Evolutionary conservation across 768 basidiomycete species (phyloP).

Genomic region (Tephrocybe rancida): DNA sequence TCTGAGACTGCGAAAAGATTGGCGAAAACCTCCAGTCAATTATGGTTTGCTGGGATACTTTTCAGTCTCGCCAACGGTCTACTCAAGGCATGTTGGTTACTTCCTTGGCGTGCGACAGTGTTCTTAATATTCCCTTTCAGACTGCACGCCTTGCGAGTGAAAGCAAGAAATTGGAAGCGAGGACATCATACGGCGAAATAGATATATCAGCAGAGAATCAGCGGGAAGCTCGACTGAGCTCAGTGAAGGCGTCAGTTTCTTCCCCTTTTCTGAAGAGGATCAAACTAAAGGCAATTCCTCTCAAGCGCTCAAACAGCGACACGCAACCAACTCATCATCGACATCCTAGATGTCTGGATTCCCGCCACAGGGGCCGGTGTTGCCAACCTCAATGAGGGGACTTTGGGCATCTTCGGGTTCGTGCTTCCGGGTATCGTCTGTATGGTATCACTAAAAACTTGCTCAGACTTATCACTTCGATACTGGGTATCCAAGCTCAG

Average conservation of each 20-base stretch:
- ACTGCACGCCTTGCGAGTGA: conserved; percentile 64
- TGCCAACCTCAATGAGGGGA: conserved; percentile 79
- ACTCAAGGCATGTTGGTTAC: conserved; percentile 59
- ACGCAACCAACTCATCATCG: conserved; percentile 81
- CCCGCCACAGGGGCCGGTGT: conserved; percentile 83
- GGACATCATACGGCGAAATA: conserved; percentile 60
- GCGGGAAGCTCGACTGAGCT: conserved; percentile 63
- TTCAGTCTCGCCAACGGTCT: conserved; percentile 74
- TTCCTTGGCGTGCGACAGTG: background rate
- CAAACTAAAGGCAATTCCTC: background rate
- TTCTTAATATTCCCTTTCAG: conserved; percentile 32
- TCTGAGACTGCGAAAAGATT: conserved; percentile 64
- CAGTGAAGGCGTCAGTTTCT: conserved; percentile 51
- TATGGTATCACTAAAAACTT: conserved; percentile 1
- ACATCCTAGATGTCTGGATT: conserved; percentile 86
- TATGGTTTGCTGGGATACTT: conserved; percentile 88
- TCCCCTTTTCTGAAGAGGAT: background rate
- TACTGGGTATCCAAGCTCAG: conserved; percentile 69
- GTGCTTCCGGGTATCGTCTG: conserved; percentile 14
- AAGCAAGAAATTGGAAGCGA: conserved; percentile 48
- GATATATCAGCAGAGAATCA: conserved; percentile 66
- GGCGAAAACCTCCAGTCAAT: conserved; percentile 69
- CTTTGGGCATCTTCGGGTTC: conserved; percentile 85
- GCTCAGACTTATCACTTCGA: conserved; percentile 67
- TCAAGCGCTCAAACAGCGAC: conserved; percentile 63